These are phyloP conservation scores for Arbutus unedo DNA, from an alignment of 148 eudicot species.

Conservation along the genomic window DNA sequence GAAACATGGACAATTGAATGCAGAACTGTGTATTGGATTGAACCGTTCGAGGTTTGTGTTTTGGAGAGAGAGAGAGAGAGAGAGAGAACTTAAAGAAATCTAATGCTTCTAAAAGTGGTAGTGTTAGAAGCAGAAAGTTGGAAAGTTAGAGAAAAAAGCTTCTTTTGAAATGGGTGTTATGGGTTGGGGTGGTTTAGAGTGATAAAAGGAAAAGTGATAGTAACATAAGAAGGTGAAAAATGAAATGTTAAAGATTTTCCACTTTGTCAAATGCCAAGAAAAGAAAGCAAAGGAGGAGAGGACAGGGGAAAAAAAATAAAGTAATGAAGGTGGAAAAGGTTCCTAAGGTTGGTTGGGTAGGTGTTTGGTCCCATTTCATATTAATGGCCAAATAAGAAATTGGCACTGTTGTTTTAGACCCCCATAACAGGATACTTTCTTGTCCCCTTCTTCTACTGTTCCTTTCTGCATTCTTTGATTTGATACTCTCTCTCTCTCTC, in stretches of 20 bases:
- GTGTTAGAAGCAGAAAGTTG: slow-evolving; percentile 23
- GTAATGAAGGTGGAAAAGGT: not conserved
- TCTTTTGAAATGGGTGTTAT: slow-evolving; percentile 16
- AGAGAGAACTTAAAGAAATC: slow-evolving; percentile 12
- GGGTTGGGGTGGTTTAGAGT: not conserved
- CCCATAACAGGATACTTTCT: slow-evolving; percentile 31
- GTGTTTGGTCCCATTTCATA: slow-evolving; percentile 32
- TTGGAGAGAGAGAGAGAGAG: slow-evolving; percentile 2
- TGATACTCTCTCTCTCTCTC: not conserved
- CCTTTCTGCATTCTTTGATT: slow-evolving; percentile 17
- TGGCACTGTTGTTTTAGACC: slow-evolving; percentile 31
- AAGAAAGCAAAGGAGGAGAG: not conserved
- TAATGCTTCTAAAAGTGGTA: slow-evolving; percentile 16
- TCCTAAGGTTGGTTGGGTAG: slow-evolving; percentile 20
- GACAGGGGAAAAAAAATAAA: slow-evolving; percentile 13
- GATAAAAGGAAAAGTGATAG: not conserved
- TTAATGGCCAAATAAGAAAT: slow-evolving; percentile 29
- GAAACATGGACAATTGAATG: slow-evolving; percentile 20
- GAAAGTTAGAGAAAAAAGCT: slow-evolving; percentile 4
- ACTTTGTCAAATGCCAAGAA: slow-evolving; percentile 26
- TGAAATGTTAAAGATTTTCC: not conserved
- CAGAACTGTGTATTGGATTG: slow-evolving; percentile 10
- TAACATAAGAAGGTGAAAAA: not conserved
- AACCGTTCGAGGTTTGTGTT: not conserved
- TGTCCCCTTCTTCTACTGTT: slow-evolving; percentile 7